Percentiles rank a stretch among this genome's conserved stretches.
Conservation (phyloP, 169 alveolate genomes). For the Cystoisospora suis region DNA sequence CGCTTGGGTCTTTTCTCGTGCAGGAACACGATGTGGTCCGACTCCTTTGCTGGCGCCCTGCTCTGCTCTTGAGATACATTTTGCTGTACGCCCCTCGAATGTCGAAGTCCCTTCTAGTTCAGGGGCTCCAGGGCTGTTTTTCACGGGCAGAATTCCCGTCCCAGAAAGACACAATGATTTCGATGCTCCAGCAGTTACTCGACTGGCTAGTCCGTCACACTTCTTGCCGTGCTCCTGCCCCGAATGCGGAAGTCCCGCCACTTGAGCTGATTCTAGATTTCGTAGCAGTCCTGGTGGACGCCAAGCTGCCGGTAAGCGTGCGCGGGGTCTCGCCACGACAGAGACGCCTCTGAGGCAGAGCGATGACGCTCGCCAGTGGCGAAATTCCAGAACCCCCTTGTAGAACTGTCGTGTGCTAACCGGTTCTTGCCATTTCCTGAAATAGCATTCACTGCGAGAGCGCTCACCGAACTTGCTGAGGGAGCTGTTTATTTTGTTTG, state of each 20-base stretch:
- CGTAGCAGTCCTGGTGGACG: slow-evolving; percentile 8
- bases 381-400: neutral
- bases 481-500: neutral
- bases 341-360: neutral
- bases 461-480: neutral
- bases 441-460: neutral
- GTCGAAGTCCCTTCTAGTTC: slow-evolving; percentile 20
- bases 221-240: neutral
- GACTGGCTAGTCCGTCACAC: neutral
- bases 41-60: slow-evolving; percentile 8
- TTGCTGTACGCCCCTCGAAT: neutral
- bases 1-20: neutral
- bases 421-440: neutral
- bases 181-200: neutral
- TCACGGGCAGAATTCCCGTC: neutral
- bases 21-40: slow-evolving; percentile 33
- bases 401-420: neutral
- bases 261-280: slow-evolving; percentile 14
- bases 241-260: neutral
- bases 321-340: neutral
- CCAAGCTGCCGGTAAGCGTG: neutral
- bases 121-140: neutral
- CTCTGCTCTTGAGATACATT: neutral
- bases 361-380: neutral
- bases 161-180: neutral